Percentiles rank a stretch among this genome's conserved stretches.
phyloP scores from a whole-genome alignment of 2,329 filamentous ascomycete genomes.

The Bipolaris sorokiniana region DNA sequence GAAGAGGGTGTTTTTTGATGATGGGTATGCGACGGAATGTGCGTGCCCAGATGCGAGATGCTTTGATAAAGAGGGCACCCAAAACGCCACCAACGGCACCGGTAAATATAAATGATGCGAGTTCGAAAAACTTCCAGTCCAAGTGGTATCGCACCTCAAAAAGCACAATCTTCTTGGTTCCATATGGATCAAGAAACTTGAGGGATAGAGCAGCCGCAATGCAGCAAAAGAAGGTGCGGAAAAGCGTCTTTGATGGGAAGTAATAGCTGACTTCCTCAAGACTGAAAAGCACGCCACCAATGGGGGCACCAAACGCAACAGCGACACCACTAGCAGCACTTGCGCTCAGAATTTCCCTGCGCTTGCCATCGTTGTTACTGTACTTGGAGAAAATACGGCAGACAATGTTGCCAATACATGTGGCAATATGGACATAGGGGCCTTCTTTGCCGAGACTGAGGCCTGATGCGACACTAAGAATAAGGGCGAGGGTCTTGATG shows the following conservation, averaged over 20 bases:
- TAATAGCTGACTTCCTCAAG: constrained; percentile 97
- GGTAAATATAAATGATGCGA: constrained; percentile 82
- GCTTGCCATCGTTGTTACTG: constrained; percentile 89
- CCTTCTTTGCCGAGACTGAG: constrained; percentile 94
- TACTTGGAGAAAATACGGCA: constrained; percentile 96
- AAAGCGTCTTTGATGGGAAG: constrained; percentile 95
- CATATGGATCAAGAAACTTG: constrained; percentile 95
- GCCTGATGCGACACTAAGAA: constrained; percentile 90
- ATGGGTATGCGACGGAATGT: constrained; percentile 80
- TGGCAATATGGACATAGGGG: constrained; percentile 96
- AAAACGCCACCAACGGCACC: constrained; percentile 83
- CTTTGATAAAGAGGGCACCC: constrained; percentile 96
- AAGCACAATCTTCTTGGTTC: constrained; percentile 93
- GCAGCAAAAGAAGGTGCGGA: constrained; percentile 97
- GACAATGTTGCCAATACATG: constrained; percentile 92
- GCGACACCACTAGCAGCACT: constrained; percentile 90
- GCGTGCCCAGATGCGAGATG: constrained; percentile 85
- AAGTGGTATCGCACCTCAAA: constrained; percentile 90
- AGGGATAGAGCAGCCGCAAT: constrained; percentile 88
- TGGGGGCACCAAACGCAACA: constrained; percentile 90
- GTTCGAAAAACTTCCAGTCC: constrained; percentile 94
- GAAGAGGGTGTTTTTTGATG: constrained; percentile 82
- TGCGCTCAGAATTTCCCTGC: constrained; percentile 90
- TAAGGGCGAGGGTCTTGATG: constrained; percentile 81
- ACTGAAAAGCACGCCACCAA: constrained; percentile 88